Evolutionary conservation across 2,329 filamentous ascomycete genomes (phyloP), one percentile per base, ranked within the genome.

Genomic region (Cladosporium phlei): DNA sequence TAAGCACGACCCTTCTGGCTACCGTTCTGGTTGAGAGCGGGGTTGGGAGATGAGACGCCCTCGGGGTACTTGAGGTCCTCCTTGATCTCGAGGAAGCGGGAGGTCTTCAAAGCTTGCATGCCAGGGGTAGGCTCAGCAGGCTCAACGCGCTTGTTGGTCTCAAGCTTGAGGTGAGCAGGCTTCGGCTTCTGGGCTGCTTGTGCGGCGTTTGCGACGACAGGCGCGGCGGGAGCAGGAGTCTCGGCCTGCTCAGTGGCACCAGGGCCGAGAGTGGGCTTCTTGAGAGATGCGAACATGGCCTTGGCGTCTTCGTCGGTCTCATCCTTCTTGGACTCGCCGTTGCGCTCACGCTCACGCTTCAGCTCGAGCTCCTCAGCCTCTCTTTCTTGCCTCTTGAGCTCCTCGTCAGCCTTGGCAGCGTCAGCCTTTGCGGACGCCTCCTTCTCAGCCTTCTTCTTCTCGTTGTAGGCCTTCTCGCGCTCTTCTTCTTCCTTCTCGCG

Each of bases 121-220:
- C 90, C 91, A 49, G 93, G 88, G 54, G 88, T 97, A 12, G 91
- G 91, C 69, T 96, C 90, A 44, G 88, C 83, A 44, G 91, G 86
- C 72, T 98, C 91, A 19, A 95, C 80, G 28, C 85, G 75, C 71
- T 90, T 95, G 58, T 82, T 88, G 53, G 86, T 94, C 47, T 89
- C 80, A 52, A 97, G 77, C 70, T 96, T 96, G 55, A 98, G 82
- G 34, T 88, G 85, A 50, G 85, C 82, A 39, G 93, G 91, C 76
- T 95, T 96, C 17, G 76, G 80, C 69, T 88, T 89, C 58, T 81
- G 75, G 24, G 71, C 72, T 47, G 73, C 71, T 34, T 77, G 67
- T 14, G 61, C 56, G n/a, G 45, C 35, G 29, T 48, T 46, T 14
- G 46, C 42, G 40, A 59, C 60, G 10, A 47, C 20, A 10, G 54